Percentiles rank a stretch among this genome's conserved stretches.
These are phyloP conservation scores for Pichia heedii DNA, from an alignment of 805 yeast species.

Conservation along the genomic window DNA sequence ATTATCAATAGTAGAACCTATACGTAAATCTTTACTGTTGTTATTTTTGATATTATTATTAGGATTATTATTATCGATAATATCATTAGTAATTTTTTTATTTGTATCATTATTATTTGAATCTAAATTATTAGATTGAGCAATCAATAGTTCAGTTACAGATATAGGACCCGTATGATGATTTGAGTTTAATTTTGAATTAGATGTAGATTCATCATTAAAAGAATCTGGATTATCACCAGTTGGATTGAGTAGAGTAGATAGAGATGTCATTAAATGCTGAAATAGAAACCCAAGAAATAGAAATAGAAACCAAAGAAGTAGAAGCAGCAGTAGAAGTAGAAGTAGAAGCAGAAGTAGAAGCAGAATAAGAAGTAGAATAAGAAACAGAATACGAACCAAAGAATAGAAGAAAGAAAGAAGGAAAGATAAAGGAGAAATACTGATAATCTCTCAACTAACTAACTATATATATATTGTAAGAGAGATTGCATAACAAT, in stretches of 20 bases:
- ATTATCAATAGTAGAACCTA: not conserved
- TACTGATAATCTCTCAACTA: too few relatives aligned
- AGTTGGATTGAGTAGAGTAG: constrained; percentile 7
- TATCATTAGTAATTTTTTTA: not conserved
- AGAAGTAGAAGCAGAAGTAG: too few relatives aligned
- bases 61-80: too few relatives aligned
- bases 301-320: not conserved
- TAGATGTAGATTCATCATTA: too few relatives aligned
- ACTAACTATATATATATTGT: too few relatives aligned
- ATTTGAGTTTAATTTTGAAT: not conserved
- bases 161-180: constrained; percentile 1
- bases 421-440: too few relatives aligned
- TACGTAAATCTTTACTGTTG: too few relatives aligned
- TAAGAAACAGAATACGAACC: too few relatives aligned
- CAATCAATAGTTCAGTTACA: constrained; percentile 1
- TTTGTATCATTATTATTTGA: not conserved
- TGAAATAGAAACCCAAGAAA: not conserved
- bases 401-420: too few relatives aligned
- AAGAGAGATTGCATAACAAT: too few relatives aligned
- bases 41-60: too few relatives aligned
- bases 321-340: not conserved
- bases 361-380: too few relatives aligned
- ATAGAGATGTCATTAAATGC: constrained; percentile 5
- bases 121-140: not conserved
- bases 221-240: not conserved